Evolutionary conservation across 1,284 basidiomycete species (phyloP).

Genomic region (Cystobasidium pallidum): DNA sequence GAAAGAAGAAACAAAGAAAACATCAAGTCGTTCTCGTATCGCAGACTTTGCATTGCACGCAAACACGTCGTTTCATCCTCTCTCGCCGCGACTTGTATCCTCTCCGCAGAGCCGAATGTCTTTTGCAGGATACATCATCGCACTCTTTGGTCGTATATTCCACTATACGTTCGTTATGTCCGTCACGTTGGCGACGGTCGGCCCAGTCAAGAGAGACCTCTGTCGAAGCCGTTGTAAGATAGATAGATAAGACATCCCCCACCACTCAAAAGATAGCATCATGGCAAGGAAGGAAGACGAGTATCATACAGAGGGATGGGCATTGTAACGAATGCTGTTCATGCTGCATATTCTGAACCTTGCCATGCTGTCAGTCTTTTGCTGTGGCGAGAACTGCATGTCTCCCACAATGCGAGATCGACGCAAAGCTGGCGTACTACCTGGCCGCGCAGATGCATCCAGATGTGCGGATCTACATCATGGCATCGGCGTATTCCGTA

Average conservation of each 20-base stretch:
- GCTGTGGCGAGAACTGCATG: too few relatives aligned
- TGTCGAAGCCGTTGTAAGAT: not conserved
- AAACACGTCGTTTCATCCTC: conserved; percentile 1
- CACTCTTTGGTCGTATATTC: not conserved
- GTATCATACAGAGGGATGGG: not conserved
- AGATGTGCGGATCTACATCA: too few relatives aligned
- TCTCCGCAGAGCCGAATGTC: too few relatives aligned
- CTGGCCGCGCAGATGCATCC: too few relatives aligned
- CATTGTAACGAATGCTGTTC: too few relatives aligned
- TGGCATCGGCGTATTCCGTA: too few relatives aligned
- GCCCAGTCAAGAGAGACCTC: not conserved
- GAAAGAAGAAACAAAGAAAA: not conserved
- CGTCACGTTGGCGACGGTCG: not conserved
- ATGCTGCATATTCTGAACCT: too few relatives aligned
- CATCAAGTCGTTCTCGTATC: not conserved
- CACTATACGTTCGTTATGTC: not conserved
- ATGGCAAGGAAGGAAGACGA: not conserved
- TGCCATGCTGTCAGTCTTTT: too few relatives aligned
- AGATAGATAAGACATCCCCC: not conserved
- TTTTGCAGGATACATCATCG: not conserved
- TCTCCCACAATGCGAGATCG: too few relatives aligned
- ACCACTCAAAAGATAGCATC: conserved; percentile 4
- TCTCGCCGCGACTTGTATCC: too few relatives aligned
- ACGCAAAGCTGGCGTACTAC: too few relatives aligned
- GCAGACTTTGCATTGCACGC: not conserved